Percentiles rank a stretch among this genome's conserved stretches.
These are phyloP conservation scores for Madurella mycetomatis DNA, from an alignment of 2,329 filamentous ascomycete genomes.

Conservation along the genomic window DNA sequence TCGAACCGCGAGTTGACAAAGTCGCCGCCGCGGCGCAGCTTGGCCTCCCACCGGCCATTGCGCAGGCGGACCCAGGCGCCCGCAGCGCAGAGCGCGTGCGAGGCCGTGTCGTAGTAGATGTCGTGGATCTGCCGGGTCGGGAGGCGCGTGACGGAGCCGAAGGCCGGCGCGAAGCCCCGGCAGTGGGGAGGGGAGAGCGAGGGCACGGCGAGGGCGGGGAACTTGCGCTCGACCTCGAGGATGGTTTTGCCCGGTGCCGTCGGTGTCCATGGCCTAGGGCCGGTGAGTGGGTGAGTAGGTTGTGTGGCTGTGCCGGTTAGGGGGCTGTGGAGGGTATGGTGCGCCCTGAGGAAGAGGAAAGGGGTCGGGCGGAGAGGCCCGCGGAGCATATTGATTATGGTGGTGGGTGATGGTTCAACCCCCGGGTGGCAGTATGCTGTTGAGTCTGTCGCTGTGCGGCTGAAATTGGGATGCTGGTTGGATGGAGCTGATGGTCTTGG, in stretches of 20 bases:
- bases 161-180: neutral
- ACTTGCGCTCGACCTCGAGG: slow-evolving; percentile 20
- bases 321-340: neutral
- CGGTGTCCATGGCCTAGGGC: neutral
- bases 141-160: slow-evolving; percentile 4
- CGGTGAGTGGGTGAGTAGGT: neutral
- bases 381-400: too few species aligned
- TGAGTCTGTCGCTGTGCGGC: too few species aligned
- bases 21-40: slow-evolving; percentile 9
- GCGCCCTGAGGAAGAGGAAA: too few species aligned
- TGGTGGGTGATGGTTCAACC: too few species aligned
- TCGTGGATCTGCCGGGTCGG: slow-evolving; percentile 13
- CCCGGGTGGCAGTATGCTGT: too few species aligned
- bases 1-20: slow-evolving; percentile 10
- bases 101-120: slow-evolving; percentile 17
- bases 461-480: too few species aligned
- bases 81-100: neutral
- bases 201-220: slow-evolving; percentile 13
- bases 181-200: slow-evolving; percentile 2
- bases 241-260: neutral
- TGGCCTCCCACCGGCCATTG: slow-evolving; percentile 17
- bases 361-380: too few species aligned
- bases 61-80: slow-evolving; percentile 14
- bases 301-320: neutral
- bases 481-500: too few species aligned